A percentile compares a stretch with the other conserved stretches of the same genome.
These are phyloP conservation scores for Sphagnum magellanicum DNA, from an alignment of 228 moss, liverwort and hornwort species.

Conservation along the genomic window DNA sequence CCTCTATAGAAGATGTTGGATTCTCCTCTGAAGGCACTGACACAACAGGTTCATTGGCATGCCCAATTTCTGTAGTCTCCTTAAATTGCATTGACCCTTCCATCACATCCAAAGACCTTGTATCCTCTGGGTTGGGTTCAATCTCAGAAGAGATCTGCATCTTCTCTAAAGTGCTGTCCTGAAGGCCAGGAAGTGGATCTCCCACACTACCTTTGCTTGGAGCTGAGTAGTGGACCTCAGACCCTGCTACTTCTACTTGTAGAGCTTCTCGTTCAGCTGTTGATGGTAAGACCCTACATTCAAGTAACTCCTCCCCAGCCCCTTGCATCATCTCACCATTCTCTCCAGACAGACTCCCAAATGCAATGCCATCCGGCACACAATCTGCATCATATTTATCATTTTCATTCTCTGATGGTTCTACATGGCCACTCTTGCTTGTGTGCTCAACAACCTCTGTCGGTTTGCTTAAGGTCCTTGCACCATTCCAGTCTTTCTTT, in stretches of 20 bases:
- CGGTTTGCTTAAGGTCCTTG: not conserved
- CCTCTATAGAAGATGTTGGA: not conserved
- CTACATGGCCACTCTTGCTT: not conserved
- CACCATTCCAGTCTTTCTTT: not conserved
- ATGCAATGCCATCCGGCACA: conserved; percentile 2
- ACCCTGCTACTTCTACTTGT: not conserved
- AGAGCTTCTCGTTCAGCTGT: not conserved
- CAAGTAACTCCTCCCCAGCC: not conserved
- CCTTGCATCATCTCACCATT: conserved; percentile 1
- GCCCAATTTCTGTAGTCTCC: not conserved
- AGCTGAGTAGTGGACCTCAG: not conserved
- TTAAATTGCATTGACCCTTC: not conserved
- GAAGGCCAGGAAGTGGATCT: not conserved
- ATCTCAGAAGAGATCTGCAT: not conserved
- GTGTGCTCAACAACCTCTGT: not conserved
- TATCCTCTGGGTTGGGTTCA: not conserved
- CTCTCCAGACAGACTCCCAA: conserved; percentile 1
- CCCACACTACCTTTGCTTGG: not conserved
- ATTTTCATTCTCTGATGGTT: not conserved
- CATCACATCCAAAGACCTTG: not conserved
- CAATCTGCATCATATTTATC: not conserved
- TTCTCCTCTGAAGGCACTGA: not conserved
- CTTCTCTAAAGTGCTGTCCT: conserved; percentile 1
- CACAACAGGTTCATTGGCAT: too few relatives aligned
- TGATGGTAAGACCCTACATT: not conserved